These are phyloP conservation scores for Fagopyrum esculentum DNA, from an alignment of 148 eudicot species.

Conservation along the genomic window DNA sequence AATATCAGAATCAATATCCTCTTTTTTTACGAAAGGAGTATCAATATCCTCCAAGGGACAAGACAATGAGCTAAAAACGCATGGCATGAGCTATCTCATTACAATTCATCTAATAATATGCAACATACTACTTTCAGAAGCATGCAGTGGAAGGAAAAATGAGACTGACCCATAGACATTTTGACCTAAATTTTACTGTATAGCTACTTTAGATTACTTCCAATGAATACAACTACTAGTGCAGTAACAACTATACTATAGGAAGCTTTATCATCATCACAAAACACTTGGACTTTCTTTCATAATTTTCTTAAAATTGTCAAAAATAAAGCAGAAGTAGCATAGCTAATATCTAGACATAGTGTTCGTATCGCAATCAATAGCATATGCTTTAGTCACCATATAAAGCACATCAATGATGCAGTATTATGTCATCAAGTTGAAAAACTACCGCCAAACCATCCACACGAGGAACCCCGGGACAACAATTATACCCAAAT, in stretches of 20 bases:
- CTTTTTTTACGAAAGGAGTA: constrained; percentile 6
- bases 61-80: not conserved
- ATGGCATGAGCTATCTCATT: constrained; percentile 2
- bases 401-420: not conserved
- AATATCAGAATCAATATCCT: constrained; percentile 4
- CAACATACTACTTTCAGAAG: not conserved
- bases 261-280: constrained; percentile 4
- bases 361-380: not conserved
- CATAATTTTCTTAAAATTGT: not conserved
- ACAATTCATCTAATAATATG: not conserved
- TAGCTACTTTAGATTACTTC: not conserved
- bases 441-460: not conserved
- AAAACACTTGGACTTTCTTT: not conserved
- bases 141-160: not conserved
- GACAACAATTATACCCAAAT: not conserved
- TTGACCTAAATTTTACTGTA: not conserved
- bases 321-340: not conserved
- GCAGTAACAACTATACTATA: not conserved
- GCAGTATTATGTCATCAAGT: not conserved
- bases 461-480: not conserved
- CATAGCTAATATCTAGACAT: not conserved
- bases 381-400: not conserved
- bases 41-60: not conserved
- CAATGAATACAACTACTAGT: not conserved
- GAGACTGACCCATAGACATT: not conserved